Base-by-base conservation (phyloP, 805 yeast genomes). In the Metschnikowia corniflorae region DNA sequence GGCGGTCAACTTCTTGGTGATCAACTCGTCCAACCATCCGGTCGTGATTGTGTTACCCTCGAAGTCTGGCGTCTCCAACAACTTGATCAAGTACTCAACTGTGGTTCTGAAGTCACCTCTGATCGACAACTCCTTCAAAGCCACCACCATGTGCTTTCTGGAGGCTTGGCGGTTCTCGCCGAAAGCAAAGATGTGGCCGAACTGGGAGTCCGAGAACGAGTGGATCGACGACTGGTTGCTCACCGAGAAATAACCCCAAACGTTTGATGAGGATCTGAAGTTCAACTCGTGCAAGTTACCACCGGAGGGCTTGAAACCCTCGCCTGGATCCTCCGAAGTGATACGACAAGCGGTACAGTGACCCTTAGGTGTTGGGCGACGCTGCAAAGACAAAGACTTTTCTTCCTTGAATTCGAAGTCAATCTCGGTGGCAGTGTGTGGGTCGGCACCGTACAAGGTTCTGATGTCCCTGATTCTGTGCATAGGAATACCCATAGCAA, bases 321-420 rank as follows among this genome's bases (percentile, higher is more conserved):
- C 97, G 58, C 95, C 94, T 32, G 99, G 99, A 67, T 93, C 99
- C 68, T 93, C 99, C 10, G 96, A 86, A 23, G 98, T 93, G 63
- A 93, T 93, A 73, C 99, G 88, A 70, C 97, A 91, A 35, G 98
- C 98, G 31, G 97, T 93, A 65, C 96, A 86, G 65, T 93, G 99
- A 43, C 99, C 99, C 71, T 87, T 88, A 53, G 99, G 98, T 50
- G 73, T 76, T 24, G 99, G 99, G 53, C 78, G 79, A 63, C 97
- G 80, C 70, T 93, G 99, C 39, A 82, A 75, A 50, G 78, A 74
- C 47, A 78, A 70, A 18, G 94, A 73, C 39, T 74, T 78, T 51
- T 82, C 84, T 29, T 80, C 70, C 43, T 78, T 77, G 68, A 93
- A 93, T 47, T 83, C 88, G 53, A 88, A 93, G 63, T 93, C 98